Conservation (phyloP, 2,329 filamentous ascomycete species). For the Saccharata proteae region DNA sequence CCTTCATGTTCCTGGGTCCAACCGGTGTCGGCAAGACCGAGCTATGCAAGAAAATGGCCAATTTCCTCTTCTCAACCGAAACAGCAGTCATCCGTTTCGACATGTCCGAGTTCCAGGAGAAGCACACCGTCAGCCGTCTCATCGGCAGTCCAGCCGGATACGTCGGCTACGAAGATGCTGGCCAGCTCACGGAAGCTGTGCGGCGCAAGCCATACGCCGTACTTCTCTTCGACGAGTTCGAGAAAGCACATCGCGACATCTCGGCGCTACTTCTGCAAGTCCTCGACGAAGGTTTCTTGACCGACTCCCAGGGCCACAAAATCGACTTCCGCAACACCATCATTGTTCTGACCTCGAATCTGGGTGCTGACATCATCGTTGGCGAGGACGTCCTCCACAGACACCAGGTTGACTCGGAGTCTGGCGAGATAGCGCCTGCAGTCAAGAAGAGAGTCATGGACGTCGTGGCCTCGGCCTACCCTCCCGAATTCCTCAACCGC, state of each 20-base stretch:
- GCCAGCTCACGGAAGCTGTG: constrained; percentile 90
- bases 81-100: constrained; percentile 87
- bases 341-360: constrained; percentile 90
- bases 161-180: constrained; percentile 92
- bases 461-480: constrained; percentile 60
- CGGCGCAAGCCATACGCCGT: constrained; percentile 92
- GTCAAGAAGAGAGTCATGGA: constrained; percentile 79
- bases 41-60: constrained; percentile 88
- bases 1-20: constrained; percentile 95
- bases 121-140: constrained; percentile 84
- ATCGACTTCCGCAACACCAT: constrained; percentile 95
- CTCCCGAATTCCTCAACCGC: constrained; percentile 91
- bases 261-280: constrained; percentile 86
- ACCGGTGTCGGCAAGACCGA: constrained; percentile 97
- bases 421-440: constrained; percentile 58
- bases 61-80: constrained; percentile 86
- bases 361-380: constrained; percentile 84
- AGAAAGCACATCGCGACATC: constrained; percentile 94
- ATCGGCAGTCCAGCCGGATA: constrained; percentile 92
- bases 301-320: constrained; percentile 89
- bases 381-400: constrained; percentile 55
- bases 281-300: constrained; percentile 90
- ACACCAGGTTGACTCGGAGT: constrained; percentile 44
- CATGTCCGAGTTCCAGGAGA: constrained; percentile 97
- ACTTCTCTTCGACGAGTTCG: constrained; percentile 91